Conservation (phyloP, 1,284 basidiomycete species). For the Sanghuangporus weigelae region DNA sequence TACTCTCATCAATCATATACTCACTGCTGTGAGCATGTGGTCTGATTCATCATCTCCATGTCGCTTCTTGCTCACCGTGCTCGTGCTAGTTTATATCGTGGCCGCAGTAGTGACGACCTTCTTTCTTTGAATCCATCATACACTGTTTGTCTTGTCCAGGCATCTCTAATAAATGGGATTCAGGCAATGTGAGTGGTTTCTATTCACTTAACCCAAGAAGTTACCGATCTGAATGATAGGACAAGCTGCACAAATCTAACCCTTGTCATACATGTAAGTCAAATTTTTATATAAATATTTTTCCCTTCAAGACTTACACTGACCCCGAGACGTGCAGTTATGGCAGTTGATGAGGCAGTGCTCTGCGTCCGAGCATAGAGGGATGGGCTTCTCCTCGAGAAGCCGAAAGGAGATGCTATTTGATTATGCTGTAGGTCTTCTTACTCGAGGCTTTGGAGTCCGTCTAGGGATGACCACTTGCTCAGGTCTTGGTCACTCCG, state of each 20-base stretch:
- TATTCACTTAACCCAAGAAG: neutral
- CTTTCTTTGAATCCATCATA: slow-evolving; percentile 13
- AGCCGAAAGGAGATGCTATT: neutral
- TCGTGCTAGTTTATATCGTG: slow-evolving; percentile 11
- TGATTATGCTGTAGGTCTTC: neutral
- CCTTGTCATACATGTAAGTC: slow-evolving; percentile 14
- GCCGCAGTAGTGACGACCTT: slow-evolving; percentile 6
- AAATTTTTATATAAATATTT: too few relatives aligned
- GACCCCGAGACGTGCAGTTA: neutral
- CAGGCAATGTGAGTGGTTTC: slow-evolving; percentile 12
- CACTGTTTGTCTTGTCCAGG: slow-evolving; percentile 15
- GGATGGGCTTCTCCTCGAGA: neutral
- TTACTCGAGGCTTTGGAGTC: neutral
- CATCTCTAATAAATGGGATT: slow-evolving; percentile 14
- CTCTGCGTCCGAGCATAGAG: neutral
- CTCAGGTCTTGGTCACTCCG: slow-evolving; percentile 8
- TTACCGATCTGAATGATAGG: neutral
- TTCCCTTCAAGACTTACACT: too few relatives aligned
- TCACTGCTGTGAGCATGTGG: slow-evolving; percentile 12
- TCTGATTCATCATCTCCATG: neutral
- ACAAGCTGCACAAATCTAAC: slow-evolving; percentile 9
- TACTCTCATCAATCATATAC: slow-evolving; percentile 16
- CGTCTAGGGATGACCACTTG: neutral
- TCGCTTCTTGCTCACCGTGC: too few relatives aligned
- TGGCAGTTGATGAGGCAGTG: neutral